These are phyloP conservation scores for Pseudogymnoascus sp. DNA, from an alignment of 2,329 filamentous ascomycete species.

Conservation along the genomic window DNA sequence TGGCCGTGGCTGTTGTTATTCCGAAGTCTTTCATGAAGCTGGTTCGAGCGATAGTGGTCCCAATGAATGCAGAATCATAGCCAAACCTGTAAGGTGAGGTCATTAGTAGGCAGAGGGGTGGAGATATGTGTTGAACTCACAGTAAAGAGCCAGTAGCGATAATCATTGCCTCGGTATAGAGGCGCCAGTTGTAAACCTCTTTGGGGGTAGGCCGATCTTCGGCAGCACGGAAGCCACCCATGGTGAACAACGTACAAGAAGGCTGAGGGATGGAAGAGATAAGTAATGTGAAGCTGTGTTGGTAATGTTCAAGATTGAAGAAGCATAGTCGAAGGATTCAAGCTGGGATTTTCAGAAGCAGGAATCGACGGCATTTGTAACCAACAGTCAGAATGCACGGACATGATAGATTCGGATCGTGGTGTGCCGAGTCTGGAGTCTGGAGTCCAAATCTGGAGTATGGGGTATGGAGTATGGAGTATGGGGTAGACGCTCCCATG, in stretches of 20 bases:
- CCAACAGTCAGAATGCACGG: not conserved
- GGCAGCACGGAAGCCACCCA: constrained; percentile 11
- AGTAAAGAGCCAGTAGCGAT: not conserved
- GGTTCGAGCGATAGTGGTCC: constrained; percentile 42
- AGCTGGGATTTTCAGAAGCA: not conserved
- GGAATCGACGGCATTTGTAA: not conserved
- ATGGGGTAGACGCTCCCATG: not conserved
- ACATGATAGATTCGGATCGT: not conserved
- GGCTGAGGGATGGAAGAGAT: not conserved
- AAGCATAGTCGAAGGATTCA: not conserved
- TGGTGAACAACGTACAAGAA: not conserved
- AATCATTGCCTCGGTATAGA: constrained; percentile 18
- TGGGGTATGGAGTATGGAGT: not conserved
- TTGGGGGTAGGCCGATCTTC: constrained; percentile 22
- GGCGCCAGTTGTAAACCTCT: constrained; percentile 20
- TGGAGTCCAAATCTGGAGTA: not conserved
- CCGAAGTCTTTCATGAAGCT: constrained; percentile 40
- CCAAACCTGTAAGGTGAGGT: constrained; percentile 9
- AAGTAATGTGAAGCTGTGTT: not conserved
- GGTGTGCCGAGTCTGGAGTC: not conserved
- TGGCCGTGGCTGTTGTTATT: constrained; percentile 29
- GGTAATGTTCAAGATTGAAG: not conserved
- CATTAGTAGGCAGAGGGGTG: not conserved
- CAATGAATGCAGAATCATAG: constrained; percentile 48
- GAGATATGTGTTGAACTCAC: not conserved